Base-by-base conservation (phyloP, 768 basidiomycete genomes). In the Russula sp. region DNA sequence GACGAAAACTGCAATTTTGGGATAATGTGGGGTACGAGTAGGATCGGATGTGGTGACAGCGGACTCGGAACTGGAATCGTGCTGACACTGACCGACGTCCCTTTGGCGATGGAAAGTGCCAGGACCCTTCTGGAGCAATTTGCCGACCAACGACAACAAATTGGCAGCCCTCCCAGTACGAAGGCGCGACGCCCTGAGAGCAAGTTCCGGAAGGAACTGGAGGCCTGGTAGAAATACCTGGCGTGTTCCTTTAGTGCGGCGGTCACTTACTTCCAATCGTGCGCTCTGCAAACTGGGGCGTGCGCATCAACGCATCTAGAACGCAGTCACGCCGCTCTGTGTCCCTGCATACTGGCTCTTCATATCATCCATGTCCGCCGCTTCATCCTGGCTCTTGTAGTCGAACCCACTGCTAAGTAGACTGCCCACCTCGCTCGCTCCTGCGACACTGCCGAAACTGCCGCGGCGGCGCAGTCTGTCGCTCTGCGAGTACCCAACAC, bases 361-460 rank as follows among this genome's bases (percentile, higher is more conserved):
- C 82, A 93, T 84, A 73, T 94, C 92, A 73, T 94, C 92, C 72
- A 85, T 73, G 72, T 93, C 92, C 34, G 79, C 81, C 50, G 81
- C 80, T 63, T 90, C 92, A 72, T 93, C 92, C 74, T 93, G 92
- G 71, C 90, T 92, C 84, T 94, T 94, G 77, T 94, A 94, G 71
- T 92, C 83, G 65, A 81, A 83, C 71, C 83, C 84, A 46, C 88
- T 89, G 66, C 68, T 69, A 26, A 91, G 72, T 16, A 65, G 30
- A 73, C 89, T 90, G 50, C 90, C 92, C 71, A 89, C 76, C 70
- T 93, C 92, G 61, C 87, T 89, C 36, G 84, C 79, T 13, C 90
- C 90, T 10, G 89, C 79, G 38, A 88, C 84, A 34, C 86, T 89
- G 20, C 88, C 83, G 72, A 92, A 90, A 51, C 91, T 92, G 22